These are phyloP conservation scores for Aspergillus sp. DNA, from an alignment of 2,329 filamentous ascomycete genomes.

Conservation along the genomic window DNA sequence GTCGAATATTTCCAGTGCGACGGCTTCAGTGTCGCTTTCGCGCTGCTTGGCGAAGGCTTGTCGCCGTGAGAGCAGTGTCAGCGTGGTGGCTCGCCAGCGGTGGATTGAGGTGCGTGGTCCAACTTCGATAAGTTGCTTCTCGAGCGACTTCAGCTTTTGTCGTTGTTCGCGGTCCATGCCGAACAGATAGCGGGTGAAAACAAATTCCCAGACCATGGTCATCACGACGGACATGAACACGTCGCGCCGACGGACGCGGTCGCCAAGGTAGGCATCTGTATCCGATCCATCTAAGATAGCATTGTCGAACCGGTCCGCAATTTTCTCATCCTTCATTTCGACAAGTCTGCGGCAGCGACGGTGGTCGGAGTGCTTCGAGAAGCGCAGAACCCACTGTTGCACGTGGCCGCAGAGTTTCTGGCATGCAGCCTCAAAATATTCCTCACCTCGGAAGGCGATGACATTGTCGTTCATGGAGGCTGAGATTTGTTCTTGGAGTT, in stretches of 20 bases:
- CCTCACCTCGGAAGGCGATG: slow-evolving; percentile 79
- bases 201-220: slow-evolving; percentile 99
- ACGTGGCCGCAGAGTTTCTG: slow-evolving; percentile 94
- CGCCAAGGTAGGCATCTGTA: slow-evolving; percentile 81
- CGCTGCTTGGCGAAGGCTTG: slow-evolving; percentile 79
- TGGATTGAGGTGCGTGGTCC: slow-evolving; percentile 86
- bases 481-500: slow-evolving; percentile 60
- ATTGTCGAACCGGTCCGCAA: slow-evolving; percentile 92
- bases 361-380: slow-evolving; percentile 96
- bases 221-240: slow-evolving; percentile 99
- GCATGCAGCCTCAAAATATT: slow-evolving; percentile 92
- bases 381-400: slow-evolving; percentile 95
- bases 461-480: slow-evolving; percentile 67
- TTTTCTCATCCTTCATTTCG: slow-evolving; percentile 87
- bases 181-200: slow-evolving; percentile 97
- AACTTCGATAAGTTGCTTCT: slow-evolving; percentile 87
- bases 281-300: slow-evolving; percentile 91
- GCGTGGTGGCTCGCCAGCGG: slow-evolving; percentile 93
- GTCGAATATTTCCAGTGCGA: slow-evolving; percentile 87
- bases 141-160: slow-evolving; percentile 93
- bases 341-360: slow-evolving; percentile 78
- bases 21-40: slow-evolving; percentile 87
- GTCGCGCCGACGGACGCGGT: slow-evolving; percentile 84
- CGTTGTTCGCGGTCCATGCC: slow-evolving; percentile 98
- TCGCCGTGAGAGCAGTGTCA: slow-evolving; percentile 81